Evolutionary conservation across 176 grass and related monocot species (phyloP).

Genomic region (Oryza longistaminata): DNA sequence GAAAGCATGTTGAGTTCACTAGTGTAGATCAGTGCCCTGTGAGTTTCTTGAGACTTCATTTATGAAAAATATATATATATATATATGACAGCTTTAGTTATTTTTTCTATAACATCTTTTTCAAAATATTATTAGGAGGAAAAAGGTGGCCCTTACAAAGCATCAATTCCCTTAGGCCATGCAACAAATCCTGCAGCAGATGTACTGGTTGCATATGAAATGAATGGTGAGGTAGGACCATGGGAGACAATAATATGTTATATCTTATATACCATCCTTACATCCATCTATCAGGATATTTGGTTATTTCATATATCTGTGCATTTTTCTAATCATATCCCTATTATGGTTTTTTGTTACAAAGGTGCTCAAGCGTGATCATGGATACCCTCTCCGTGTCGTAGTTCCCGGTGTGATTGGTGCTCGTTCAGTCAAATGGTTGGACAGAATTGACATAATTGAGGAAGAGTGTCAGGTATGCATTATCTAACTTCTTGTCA

Average conservation of each 20-base stretch:
- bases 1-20: slow-evolving; percentile 62
- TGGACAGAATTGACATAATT: slow-evolving; percentile 58
- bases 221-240: slow-evolving; percentile 71
- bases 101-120: slow-evolving; percentile 11
- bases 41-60: slow-evolving; percentile 20
- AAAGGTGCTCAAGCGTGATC: slow-evolving; percentile 66
- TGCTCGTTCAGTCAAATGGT: slow-evolving; percentile 74
- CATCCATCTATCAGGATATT: background rate
- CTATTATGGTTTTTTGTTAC: background rate
- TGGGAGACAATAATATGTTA: no score
- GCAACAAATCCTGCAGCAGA: slow-evolving; percentile 75
- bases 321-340: background rate
- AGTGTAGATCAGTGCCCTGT: slow-evolving; percentile 70
- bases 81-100: background rate
- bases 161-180: slow-evolving; percentile 67
- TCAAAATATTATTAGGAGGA: slow-evolving; percentile 55
- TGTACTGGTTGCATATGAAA: slow-evolving; percentile 86
- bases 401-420: slow-evolving; percentile 72
- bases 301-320: background rate
- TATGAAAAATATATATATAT: background rate
- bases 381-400: slow-evolving; percentile 60
- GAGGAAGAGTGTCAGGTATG: slow-evolving; percentile 57
- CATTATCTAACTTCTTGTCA: background rate
- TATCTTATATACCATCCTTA: background rate
- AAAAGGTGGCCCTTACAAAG: slow-evolving; percentile 81